phyloP scores from a whole-genome alignment of 2,329 filamentous ascomycete species.

The Waltergamsia citrina region DNA sequence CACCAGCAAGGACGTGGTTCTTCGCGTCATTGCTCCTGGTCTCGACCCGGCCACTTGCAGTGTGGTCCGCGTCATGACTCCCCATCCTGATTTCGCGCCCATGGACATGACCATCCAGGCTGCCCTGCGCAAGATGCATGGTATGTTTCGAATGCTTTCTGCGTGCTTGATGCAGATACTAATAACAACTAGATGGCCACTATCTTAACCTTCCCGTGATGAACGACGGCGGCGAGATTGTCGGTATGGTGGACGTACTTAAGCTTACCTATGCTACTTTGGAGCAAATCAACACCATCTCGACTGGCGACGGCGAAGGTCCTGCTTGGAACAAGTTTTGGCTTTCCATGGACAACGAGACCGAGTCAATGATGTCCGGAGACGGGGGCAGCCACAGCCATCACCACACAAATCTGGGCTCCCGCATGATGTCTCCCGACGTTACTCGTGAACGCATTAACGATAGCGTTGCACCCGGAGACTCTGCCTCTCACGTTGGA shows the following conservation, averaged over 20 bases:
- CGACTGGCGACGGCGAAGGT: slow-evolving; percentile 77
- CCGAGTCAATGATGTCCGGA: slow-evolving; percentile 92
- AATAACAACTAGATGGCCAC: slow-evolving; percentile 63
- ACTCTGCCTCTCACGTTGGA: slow-evolving; percentile 90
- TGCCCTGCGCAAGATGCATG: slow-evolving; percentile 97
- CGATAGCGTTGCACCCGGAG: slow-evolving; percentile 83
- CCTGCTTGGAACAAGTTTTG: slow-evolving; percentile 99
- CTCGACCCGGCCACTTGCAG: slow-evolving; percentile 92
- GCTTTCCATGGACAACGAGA: slow-evolving; percentile 90
- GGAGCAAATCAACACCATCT: slow-evolving; percentile 96
- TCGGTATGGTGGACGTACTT: slow-evolving; percentile 98
- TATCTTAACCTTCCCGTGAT: slow-evolving; percentile 98
- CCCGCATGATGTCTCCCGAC: slow-evolving; percentile 75
- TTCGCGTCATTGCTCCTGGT: slow-evolving; percentile 94
- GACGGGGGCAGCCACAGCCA: slow-evolving; percentile 65
- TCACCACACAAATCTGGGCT: slow-evolving; percentile 52
- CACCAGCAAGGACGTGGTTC: slow-evolving; percentile 97
- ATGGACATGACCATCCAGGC: slow-evolving; percentile 99
- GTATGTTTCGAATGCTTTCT: slow-evolving; percentile 38
- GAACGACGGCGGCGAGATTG: slow-evolving; percentile 94
- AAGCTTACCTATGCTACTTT: slow-evolving; percentile 97
- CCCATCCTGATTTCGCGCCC: slow-evolving; percentile 95
- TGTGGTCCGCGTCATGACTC: slow-evolving; percentile 97
- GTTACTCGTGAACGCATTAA: slow-evolving; percentile 58
- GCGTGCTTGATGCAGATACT: background rate